Conservation (phyloP, 768 basidiomycete genomes). For the Dentipellis sp. region DNA sequence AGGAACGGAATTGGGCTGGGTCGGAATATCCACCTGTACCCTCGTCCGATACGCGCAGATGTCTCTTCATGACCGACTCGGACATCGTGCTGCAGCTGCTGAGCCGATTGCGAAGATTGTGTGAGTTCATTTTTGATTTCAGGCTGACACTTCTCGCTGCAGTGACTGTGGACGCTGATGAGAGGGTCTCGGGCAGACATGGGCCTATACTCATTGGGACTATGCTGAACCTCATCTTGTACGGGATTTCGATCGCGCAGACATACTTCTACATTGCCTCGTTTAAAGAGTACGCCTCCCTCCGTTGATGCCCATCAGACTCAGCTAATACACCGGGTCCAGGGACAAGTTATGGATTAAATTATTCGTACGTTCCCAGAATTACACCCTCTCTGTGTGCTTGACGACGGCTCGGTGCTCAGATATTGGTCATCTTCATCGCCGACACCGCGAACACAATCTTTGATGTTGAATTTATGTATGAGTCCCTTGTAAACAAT, state of each 20-base stretch:
- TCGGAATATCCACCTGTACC: too few species aligned
- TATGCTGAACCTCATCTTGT: conserved; percentile 5
- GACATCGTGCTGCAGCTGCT: too few species aligned
- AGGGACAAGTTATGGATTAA: conserved; percentile 6
- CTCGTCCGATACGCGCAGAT: too few species aligned
- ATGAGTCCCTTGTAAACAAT: conserved; percentile 2
- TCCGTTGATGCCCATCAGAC: not conserved
- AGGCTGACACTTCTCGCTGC: too few species aligned
- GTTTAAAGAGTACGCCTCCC: conserved; percentile 1
- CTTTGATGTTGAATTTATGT: conserved; percentile 3
- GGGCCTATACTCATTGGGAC: conserved; percentile 9
- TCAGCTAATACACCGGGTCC: not conserved
- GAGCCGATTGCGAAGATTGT: not conserved
- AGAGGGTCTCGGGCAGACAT: not conserved
- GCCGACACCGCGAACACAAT: conserved; percentile 4
- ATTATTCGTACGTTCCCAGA: conserved; percentile 6
- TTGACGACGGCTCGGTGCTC: not conserved
- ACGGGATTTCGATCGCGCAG: conserved; percentile 8
- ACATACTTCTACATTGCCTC: conserved; percentile 3
- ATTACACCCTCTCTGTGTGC: too few species aligned
- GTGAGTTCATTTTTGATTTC: not conserved
- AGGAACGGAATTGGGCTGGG: too few species aligned
- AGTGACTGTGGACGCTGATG: not conserved
- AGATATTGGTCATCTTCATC: conserved; percentile 4
- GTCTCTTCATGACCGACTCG: too few species aligned